Conservation (phyloP, 2,329 filamentous ascomycete genomes). For the Alternaria infectoria region DNA sequence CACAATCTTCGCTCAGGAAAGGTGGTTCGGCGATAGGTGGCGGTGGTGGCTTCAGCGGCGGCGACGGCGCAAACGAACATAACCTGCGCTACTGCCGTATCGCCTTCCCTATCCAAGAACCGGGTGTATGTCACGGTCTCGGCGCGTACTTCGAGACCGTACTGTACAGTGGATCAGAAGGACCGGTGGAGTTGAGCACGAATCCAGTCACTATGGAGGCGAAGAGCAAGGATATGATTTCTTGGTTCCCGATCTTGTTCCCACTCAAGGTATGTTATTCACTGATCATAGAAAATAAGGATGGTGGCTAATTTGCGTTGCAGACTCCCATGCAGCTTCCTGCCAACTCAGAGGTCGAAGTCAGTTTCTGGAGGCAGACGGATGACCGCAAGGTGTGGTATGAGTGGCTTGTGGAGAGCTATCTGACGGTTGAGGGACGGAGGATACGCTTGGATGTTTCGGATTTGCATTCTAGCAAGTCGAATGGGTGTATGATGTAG, state of each 20-base stretch:
- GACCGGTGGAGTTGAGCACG: slow-evolving; percentile 84
- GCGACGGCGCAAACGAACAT: slow-evolving; percentile 86
- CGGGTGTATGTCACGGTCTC: slow-evolving; percentile 87
- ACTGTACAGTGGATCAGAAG: slow-evolving; percentile 69
- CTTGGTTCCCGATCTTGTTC: slow-evolving; percentile 99
- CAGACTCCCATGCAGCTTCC: slow-evolving; percentile 87
- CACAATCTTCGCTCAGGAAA: slow-evolving; percentile 61
- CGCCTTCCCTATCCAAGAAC: slow-evolving; percentile 76
- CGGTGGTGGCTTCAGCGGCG: slow-evolving; percentile 74
- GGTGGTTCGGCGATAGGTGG: slow-evolving; percentile 71
- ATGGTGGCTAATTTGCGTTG: slow-evolving; percentile 5
- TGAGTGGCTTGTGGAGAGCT: slow-evolving; percentile 94
- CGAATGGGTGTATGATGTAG: slow-evolving; percentile 47
- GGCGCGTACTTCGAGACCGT: slow-evolving; percentile 97
- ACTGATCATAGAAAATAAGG: not conserved
- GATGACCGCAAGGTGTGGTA: slow-evolving; percentile 98
- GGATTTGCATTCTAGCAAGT: slow-evolving; percentile 48
- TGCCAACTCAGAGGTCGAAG: slow-evolving; percentile 80
- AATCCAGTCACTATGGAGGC: slow-evolving; percentile 88
- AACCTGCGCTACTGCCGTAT: slow-evolving; percentile 82
- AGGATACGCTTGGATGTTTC: slow-evolving; percentile 68
- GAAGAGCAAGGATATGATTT: slow-evolving; percentile 98
- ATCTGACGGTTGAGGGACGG: slow-evolving; percentile 66
- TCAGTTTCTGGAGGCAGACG: slow-evolving; percentile 95
- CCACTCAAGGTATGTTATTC: slow-evolving; percentile 76